Conservation (phyloP, 495 filamentous ascomycete species). For the Penicillium parvum region DNA sequence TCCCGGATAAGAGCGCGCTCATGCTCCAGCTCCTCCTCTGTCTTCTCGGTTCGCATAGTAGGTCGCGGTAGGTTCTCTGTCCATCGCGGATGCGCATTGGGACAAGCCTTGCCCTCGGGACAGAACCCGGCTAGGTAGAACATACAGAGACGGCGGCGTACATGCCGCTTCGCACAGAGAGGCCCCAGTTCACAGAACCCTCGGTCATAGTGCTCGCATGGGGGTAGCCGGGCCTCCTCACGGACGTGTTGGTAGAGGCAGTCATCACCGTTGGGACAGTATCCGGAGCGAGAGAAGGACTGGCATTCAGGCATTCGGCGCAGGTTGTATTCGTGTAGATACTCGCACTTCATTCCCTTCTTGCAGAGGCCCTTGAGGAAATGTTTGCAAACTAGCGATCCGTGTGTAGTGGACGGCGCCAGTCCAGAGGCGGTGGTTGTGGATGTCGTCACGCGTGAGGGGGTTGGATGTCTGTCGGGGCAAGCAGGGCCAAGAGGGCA, state of each 20-base stretch:
- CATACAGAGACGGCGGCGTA: constrained; percentile 66
- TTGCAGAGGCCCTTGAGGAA: constrained; percentile 97
- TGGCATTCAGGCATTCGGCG: constrained; percentile 97
- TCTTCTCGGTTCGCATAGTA: constrained; percentile 57
- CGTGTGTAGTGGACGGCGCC: constrained; percentile 47
- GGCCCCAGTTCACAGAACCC: constrained; percentile 92
- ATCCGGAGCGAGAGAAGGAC: constrained; percentile 81
- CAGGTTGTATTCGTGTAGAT: constrained; percentile 96
- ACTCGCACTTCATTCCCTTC: constrained; percentile 92
- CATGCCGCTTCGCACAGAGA: constrained; percentile 79
- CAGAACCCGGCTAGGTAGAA: constrained; percentile 95
- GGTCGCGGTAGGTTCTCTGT: constrained; percentile 66
- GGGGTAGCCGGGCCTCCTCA: constrained; percentile 70
- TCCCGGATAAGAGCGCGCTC: constrained; percentile 50
- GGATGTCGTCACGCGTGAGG: constrained; percentile 42
- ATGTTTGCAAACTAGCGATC: constrained; percentile 91
- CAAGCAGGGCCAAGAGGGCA: constrained; percentile 75
- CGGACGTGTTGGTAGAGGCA: constrained; percentile 95
- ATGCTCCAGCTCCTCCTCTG: constrained; percentile 57
- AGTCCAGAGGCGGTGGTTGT: constrained; percentile 53
- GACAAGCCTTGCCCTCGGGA: constrained; percentile 74
- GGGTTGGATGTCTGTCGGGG: constrained; percentile 58
- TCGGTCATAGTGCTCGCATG: constrained; percentile 91
- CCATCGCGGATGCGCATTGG: constrained; percentile 81
- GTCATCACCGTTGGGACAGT: constrained; percentile 94